These are phyloP conservation scores for Colletotrichum camelliae DNA, from an alignment of 2,329 filamentous ascomycete species.

Conservation along the genomic window DNA sequence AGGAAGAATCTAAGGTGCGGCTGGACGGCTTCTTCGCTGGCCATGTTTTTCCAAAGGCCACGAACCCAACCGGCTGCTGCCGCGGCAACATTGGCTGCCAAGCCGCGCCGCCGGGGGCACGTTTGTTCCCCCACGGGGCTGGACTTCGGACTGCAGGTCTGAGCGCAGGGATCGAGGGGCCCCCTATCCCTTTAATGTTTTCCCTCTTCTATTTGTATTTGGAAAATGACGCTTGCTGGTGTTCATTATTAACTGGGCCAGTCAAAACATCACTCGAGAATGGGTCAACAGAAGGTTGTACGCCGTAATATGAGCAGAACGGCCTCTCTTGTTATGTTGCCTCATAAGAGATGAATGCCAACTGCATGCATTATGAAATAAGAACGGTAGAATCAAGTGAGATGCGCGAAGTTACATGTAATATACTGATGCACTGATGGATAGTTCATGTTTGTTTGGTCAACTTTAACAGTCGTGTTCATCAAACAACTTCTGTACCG, in stretches of 20 bases:
- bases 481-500: background rate
- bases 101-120: background rate
- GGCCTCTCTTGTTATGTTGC: background rate
- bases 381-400: accelerated
- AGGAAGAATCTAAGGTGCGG: background rate
- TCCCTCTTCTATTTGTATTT: background rate
- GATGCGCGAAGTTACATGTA: background rate
- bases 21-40: background rate
- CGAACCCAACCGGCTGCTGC: background rate
- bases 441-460: background rate
- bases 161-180: background rate
- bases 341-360: no score
- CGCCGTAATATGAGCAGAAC: background rate
- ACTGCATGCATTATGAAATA: accelerated
- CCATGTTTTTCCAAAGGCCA: background rate
- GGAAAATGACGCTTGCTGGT: background rate
- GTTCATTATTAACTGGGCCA: background rate
- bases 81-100: background rate
- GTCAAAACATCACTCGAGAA: background rate
- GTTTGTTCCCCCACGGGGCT: background rate
- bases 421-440: accelerated
- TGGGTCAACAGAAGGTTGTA: accelerated
- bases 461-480: accelerated
- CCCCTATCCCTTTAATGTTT: background rate
- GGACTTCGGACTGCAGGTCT: background rate